A percentile compares a stretch with the other conserved stretches of the same genome.
These are phyloP conservation scores for Coemansia sp. DNA, from an alignment of 192 early-diverging fungal genomes.

Conservation along the genomic window DNA sequence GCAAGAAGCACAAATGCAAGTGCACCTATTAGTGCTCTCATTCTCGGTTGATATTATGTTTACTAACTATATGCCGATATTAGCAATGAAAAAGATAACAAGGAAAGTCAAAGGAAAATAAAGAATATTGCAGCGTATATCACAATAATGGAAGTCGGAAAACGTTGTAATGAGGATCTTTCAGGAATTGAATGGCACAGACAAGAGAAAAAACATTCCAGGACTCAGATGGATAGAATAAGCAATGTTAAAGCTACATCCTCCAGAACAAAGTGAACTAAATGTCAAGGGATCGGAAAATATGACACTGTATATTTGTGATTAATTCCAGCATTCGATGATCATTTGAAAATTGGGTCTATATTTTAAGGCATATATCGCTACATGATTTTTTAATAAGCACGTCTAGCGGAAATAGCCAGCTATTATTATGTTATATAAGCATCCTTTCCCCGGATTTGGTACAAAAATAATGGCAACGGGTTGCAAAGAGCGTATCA, in stretches of 20 bases:
- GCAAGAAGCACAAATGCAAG: conserved; percentile 11
- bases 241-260: not conserved
- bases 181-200: not conserved
- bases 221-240: not conserved
- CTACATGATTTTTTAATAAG: conserved; percentile 1
- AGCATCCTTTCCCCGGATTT: conserved; percentile 3
- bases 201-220: not conserved
- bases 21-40: conserved; percentile 10
- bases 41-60: not conserved
- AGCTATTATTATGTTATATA: not conserved
- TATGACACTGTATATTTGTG: not conserved
- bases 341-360: not conserved
- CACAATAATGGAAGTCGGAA: not conserved
- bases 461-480: conserved; percentile 3
- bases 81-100: not conserved
- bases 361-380: not conserved
- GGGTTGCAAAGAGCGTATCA: not conserved
- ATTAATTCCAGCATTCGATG: not conserved
- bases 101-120: not conserved
- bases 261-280: not conserved
- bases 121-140: not conserved
- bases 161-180: not conserved
- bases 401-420: not conserved
- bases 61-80: not conserved
- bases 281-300: not conserved